Evolutionary conservation across 805 yeast species (phyloP).

Genomic region (Ascoidea rubescens): DNA sequence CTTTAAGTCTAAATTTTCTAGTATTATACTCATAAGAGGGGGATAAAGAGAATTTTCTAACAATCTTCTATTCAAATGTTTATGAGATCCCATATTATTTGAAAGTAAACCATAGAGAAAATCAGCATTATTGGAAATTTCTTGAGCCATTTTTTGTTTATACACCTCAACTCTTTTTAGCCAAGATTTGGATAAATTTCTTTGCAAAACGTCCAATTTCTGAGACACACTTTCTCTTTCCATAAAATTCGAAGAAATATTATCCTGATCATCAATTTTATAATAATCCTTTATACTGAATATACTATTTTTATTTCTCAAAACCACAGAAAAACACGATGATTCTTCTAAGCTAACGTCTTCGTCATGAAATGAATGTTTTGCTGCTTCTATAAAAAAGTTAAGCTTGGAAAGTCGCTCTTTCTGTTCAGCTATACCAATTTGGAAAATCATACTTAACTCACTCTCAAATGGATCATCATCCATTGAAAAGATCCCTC

Average conservation of each 20-base stretch:
- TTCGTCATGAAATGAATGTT: not conserved
- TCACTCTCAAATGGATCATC: constrained; percentile 86
- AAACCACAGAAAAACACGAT: not conserved
- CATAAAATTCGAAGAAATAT: not conserved
- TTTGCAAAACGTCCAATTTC: constrained; percentile 21
- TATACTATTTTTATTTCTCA: no score
- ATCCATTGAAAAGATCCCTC: constrained; percentile 53
- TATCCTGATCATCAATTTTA: not conserved
- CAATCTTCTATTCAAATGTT: constrained; percentile 28
- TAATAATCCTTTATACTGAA: not conserved
- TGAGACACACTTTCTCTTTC: not conserved
- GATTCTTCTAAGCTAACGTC: not conserved
- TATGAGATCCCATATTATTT: constrained; percentile 21
- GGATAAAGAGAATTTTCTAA: constrained; percentile 30
- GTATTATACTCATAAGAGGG: constrained; percentile 34
- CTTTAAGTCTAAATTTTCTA: constrained; percentile 34
- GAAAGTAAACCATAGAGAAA: constrained; percentile 28
- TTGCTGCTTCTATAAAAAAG: constrained; percentile 1
- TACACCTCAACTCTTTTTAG: constrained; percentile 41
- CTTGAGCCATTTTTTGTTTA: constrained; percentile 24
- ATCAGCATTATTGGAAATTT: constrained; percentile 24
- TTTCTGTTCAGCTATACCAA: constrained; percentile 55
- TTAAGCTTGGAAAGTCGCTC: constrained; percentile 23
- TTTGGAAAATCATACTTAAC: constrained; percentile 45
- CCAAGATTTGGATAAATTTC: constrained; percentile 55